Evolutionary conservation across 768 basidiomycete species (phyloP).

Genomic region (Rhizopogon roseolus): DNA sequence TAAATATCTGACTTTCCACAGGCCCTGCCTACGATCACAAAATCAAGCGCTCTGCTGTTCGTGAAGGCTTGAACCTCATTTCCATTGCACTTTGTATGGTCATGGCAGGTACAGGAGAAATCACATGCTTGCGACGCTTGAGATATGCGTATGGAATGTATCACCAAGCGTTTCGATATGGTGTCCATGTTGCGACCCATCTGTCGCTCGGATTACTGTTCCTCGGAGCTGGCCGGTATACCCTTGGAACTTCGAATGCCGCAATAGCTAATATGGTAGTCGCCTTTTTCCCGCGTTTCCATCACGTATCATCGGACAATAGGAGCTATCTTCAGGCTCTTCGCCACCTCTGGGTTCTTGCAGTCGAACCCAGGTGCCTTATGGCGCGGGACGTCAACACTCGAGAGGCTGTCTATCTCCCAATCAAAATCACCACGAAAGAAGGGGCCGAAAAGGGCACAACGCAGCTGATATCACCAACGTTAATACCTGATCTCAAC

Average conservation of each 20-base stretch:
- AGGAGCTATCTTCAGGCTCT: constrained; percentile 88
- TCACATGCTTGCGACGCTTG: constrained; percentile 81
- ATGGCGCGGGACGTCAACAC: constrained; percentile 92
- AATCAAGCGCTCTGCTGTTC: constrained; percentile 81
- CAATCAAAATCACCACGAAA: constrained; percentile 78
- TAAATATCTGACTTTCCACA: constrained; percentile 21
- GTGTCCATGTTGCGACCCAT: constrained; percentile 86
- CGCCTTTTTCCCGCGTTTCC: constrained; percentile 90
- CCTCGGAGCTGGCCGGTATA: constrained; percentile 89
- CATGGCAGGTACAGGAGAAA: constrained; percentile 96
- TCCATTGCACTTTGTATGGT: constrained; percentile 86
- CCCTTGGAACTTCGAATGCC: constrained; percentile 86
- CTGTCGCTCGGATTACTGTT: constrained; percentile 89
- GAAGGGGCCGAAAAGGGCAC: constrained; percentile 61
- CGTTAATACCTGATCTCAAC: constrained; percentile 86
- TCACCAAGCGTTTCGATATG: constrained; percentile 72
- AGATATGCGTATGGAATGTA: constrained; percentile 89
- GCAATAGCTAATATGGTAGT: constrained; percentile 87
- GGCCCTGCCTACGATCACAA: constrained; percentile 81
- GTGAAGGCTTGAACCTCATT: constrained; percentile 85
- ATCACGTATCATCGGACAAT: constrained; percentile 78
- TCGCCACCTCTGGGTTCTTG: constrained; percentile 94
- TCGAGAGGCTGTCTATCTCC: constrained; percentile 85
- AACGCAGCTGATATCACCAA: constrained; percentile 85
- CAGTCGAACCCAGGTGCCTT: constrained; percentile 90